Evolutionary conservation across 2,329 filamentous ascomycete species (phyloP).

Genomic region (Fulvia fulva): DNA sequence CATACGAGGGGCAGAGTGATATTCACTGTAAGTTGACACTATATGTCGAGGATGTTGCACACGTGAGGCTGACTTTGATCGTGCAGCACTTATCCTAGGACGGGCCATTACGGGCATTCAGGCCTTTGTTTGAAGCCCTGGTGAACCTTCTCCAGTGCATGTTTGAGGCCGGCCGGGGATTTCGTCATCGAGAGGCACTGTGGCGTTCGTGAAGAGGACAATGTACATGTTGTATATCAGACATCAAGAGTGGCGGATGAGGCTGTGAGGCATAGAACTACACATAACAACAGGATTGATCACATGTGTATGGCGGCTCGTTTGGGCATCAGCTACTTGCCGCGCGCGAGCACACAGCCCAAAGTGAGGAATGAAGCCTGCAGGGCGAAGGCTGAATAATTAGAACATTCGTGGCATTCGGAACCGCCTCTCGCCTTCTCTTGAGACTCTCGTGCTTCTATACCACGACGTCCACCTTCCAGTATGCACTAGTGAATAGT

Average conservation of each 20-base stretch:
- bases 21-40: constrained; percentile 72
- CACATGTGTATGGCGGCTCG: not conserved
- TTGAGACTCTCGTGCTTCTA: not conserved
- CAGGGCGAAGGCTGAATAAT: not conserved
- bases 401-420: not conserved
- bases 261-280: no score
- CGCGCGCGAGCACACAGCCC: not conserved
- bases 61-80: constrained; percentile 22
- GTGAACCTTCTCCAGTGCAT: not conserved
- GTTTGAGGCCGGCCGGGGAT: not conserved
- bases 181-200: constrained; percentile 1
- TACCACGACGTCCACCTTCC: not conserved
- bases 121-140: constrained; percentile 55
- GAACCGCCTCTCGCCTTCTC: not conserved
- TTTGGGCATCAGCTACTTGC: not conserved
- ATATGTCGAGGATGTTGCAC: not conserved
- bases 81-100: constrained; percentile 46
- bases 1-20: constrained; percentile 96
- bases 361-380: not conserved
- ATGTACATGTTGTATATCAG: not conserved
- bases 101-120: constrained; percentile 63
- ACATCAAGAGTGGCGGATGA: no score
- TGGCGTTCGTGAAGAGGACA: not conserved
- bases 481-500: not conserved
- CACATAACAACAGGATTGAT: not conserved